Evolutionary conservation across 169 alveolate genomes (phyloP), one percentile per base, ranked within the genome.

Genomic region (Plasmodium gonderi): DNA sequence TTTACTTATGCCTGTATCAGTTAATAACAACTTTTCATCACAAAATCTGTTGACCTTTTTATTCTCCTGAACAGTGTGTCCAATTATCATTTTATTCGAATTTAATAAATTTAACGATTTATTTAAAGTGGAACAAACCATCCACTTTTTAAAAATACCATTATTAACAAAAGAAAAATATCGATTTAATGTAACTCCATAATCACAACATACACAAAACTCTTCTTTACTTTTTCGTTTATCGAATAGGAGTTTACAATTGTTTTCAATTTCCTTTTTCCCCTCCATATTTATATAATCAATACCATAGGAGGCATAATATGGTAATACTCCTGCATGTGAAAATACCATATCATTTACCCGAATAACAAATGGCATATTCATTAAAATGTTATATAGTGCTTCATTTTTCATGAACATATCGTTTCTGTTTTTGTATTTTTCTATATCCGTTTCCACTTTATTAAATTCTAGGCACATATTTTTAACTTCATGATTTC

Each of bases 311-410:
- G 38, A 38, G 67, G 92, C 77, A 67, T 54, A 85, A 85, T 44
- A 75, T 74, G 92, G 92, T 45, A 85, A 40, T 17, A 85, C 79
- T n/a, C 92, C 85, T 47, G 92, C 92, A 75, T 85, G 92, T 51
- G 87, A 85, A 85, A 85, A 85, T 54, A 51, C 31, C 64, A 85
- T 85, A 40, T 85, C 79, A 38, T 85, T 85, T 76, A 85, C 87
- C 47, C 67, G 64, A 29, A 85, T 23, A 42, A 85, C 79, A 74
- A 85, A 54, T 49, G 92, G 92, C 29, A 11, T 49, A 7, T 85
- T 44, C 36, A 85, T 45, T 85, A 85, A 85, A 75, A 54, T 54
- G 47, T 85, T 85, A 45, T 85, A 85, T 12, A 85, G 9, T 3
- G 6, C 26, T 85, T 75, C 80, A 38, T 64, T 42, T 40, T 74